phyloP scores from a whole-genome alignment of 352 stramenopile species.

The Phytophthora cajani region DNA sequence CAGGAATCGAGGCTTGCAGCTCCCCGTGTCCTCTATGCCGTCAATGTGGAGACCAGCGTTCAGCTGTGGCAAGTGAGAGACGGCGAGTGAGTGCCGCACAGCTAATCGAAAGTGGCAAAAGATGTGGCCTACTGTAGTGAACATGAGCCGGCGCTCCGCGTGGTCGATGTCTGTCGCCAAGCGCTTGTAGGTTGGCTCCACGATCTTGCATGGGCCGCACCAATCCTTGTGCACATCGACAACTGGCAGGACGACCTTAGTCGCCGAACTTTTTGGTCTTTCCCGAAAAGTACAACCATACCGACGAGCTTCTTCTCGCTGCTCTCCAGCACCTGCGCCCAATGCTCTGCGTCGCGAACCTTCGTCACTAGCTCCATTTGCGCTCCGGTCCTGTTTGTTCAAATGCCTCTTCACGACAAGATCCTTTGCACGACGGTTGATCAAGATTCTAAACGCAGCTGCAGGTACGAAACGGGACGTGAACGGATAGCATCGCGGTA shows the following conservation, averaged over 20 bases:
- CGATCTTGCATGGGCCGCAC: conserved; percentile 79
- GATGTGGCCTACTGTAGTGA: conserved; percentile 47
- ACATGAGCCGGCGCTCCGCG: conserved; percentile 57
- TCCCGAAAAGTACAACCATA: conserved; percentile 20
- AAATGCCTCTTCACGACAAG: conserved; percentile 7
- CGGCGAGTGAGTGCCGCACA: background rate
- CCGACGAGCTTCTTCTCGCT: conserved; percentile 75
- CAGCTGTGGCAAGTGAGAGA: conserved; percentile 32
- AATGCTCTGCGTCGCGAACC: conserved; percentile 71
- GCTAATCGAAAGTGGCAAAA: conserved; percentile 2
- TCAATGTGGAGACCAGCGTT: conserved; percentile 59
- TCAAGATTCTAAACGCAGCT: background rate
- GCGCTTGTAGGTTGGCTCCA: conserved; percentile 79
- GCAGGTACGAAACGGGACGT: too few relatives aligned
- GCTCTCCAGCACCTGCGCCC: conserved; percentile 51
- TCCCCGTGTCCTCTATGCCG: conserved; percentile 58
- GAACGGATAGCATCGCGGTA: too few relatives aligned
- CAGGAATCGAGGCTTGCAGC: conserved; percentile 74
- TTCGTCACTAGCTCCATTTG: conserved; percentile 59
- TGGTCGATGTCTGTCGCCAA: conserved; percentile 63
- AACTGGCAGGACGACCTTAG: conserved; percentile 37
- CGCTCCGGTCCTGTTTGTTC: too few relatives aligned
- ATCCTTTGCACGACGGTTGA: background rate
- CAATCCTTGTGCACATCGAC: conserved; percentile 78
- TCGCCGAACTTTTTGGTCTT: background rate